These are phyloP conservation scores for Saprolegnia parasitica DNA, from an alignment of 352 stramenopile genomes.

Conservation along the genomic window DNA sequence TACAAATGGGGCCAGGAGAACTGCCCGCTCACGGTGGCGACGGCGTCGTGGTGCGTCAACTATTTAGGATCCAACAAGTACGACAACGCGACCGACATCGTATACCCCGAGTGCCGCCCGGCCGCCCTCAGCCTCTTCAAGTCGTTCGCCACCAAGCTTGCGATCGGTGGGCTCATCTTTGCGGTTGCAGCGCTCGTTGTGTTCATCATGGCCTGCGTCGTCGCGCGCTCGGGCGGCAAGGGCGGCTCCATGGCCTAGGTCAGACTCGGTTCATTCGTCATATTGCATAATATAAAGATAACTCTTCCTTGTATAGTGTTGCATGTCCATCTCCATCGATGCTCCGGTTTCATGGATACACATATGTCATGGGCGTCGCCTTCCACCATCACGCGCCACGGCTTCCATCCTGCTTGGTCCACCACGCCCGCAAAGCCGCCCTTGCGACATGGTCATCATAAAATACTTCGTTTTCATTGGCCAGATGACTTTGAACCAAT, in stretches of 20 bases:
- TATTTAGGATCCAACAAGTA: constrained; percentile 39
- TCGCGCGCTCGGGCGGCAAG: constrained; percentile 39
- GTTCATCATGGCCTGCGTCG: constrained; percentile 50
- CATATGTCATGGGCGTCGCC: too few relatives aligned
- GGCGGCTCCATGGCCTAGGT: constrained; percentile 30
- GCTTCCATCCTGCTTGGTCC: too few relatives aligned
- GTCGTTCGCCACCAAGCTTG: constrained; percentile 63
- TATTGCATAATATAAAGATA: constrained; percentile 6
- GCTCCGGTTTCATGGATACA: too few relatives aligned
- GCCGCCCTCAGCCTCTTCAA: constrained; percentile 58
- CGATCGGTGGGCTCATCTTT: constrained; percentile 52
- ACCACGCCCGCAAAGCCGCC: too few relatives aligned
- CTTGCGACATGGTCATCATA: too few relatives aligned
- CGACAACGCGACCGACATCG: constrained; percentile 7
- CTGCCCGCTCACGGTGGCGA: constrained; percentile 47
- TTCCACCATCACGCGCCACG: too few relatives aligned
- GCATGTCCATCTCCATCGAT: not conserved
- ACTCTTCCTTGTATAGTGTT: not conserved
- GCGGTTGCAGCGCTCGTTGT: constrained; percentile 45
- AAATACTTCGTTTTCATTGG: too few relatives aligned
- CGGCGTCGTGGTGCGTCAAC: constrained; percentile 63
- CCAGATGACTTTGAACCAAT: too few relatives aligned
- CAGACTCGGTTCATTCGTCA: not conserved
- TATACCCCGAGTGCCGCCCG: constrained; percentile 61
- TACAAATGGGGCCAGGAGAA: constrained; percentile 56